Percentiles rank a stretch among this genome's conserved stretches.
Evolutionary conservation across 73 alveolate genomes (phyloP).

Genomic region (Tetrahymena malaccensis): DNA sequence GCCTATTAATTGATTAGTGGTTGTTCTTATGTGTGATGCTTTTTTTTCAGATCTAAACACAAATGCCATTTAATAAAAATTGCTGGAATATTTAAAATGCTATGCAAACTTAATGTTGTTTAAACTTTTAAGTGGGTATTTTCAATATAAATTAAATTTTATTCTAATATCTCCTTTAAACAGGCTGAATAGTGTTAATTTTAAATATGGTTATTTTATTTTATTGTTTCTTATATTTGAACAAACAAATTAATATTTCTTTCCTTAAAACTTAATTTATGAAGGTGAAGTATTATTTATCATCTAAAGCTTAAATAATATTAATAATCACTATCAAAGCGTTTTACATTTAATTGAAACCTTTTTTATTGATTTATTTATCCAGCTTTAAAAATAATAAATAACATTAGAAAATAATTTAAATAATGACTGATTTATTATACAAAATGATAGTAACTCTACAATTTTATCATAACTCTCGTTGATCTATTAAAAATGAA

Average conservation of each 20-base stretch:
- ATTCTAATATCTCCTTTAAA: too few species aligned
- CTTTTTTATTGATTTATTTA: neutral
- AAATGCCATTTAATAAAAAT: neutral
- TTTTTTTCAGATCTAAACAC: neutral
- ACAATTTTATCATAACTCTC: too few species aligned
- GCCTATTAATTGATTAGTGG: neutral
- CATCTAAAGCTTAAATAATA: neutral
- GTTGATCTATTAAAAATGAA: too few species aligned
- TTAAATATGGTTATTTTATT: neutral
- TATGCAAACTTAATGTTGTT: too few species aligned
- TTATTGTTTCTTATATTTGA: neutral
- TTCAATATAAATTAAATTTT: too few species aligned
- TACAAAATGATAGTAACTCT: too few species aligned
- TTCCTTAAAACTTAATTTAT: neutral
- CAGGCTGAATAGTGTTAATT: neutral
- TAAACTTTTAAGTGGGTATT: neutral
- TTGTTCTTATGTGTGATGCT: neutral
- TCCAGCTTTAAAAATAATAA: neutral
- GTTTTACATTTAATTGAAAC: neutral
- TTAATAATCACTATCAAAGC: neutral
- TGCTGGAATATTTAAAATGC: neutral
- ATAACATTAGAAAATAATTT: neutral
- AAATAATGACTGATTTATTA: too few species aligned
- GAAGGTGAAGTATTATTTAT: neutral
- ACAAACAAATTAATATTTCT: neutral